These are phyloP conservation scores for Arthroderma sp. DNA, from an alignment of 2,329 filamentous ascomycete species.

Conservation along the genomic window DNA sequence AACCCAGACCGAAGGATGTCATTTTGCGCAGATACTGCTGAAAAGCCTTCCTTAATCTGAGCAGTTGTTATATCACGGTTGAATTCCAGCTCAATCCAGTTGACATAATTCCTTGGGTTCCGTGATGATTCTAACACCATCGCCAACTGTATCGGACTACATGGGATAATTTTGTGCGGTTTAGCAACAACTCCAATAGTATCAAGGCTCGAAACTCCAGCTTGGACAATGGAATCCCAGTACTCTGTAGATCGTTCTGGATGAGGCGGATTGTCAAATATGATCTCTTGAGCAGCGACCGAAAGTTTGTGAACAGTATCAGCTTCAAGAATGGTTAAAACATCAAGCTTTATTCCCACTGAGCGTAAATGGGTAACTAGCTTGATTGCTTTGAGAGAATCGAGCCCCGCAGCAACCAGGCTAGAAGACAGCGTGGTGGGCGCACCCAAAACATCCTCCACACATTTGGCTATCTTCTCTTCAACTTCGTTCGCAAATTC, in stretches of 20 bases:
- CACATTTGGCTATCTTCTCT: slow-evolving; percentile 25
- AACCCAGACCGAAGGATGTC: slow-evolving; percentile 66
- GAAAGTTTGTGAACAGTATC: slow-evolving; percentile 32
- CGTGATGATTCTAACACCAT: slow-evolving; percentile 65
- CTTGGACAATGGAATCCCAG: slow-evolving; percentile 14
- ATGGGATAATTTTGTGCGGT: slow-evolving; percentile 38
- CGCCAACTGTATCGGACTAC: slow-evolving; percentile 60
- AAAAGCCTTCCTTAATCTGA: slow-evolving; percentile 39
- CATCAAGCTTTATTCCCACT: slow-evolving; percentile 42
- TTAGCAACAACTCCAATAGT: slow-evolving; percentile 13
- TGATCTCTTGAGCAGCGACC: not conserved
- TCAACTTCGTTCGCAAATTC: slow-evolving; percentile 16
- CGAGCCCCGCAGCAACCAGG: slow-evolving; percentile 46
- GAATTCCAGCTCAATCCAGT: slow-evolving; percentile 57
- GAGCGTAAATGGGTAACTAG: slow-evolving; percentile 52
- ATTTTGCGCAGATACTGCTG: slow-evolving; percentile 40
- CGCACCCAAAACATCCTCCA: slow-evolving; percentile 31
- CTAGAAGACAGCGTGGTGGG: slow-evolving; percentile 26
- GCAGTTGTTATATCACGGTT: slow-evolving; percentile 21
- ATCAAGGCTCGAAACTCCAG: slow-evolving; percentile 32
- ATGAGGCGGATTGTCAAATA: not conserved
- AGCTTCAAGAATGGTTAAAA: slow-evolving; percentile 49
- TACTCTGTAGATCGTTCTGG: slow-evolving; percentile 8
- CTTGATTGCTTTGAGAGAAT: slow-evolving; percentile 51
- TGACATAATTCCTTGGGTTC: slow-evolving; percentile 55